phyloP scores from a whole-genome alignment of 805 yeast species.

The Kodamaea hsintzibuensis region DNA sequence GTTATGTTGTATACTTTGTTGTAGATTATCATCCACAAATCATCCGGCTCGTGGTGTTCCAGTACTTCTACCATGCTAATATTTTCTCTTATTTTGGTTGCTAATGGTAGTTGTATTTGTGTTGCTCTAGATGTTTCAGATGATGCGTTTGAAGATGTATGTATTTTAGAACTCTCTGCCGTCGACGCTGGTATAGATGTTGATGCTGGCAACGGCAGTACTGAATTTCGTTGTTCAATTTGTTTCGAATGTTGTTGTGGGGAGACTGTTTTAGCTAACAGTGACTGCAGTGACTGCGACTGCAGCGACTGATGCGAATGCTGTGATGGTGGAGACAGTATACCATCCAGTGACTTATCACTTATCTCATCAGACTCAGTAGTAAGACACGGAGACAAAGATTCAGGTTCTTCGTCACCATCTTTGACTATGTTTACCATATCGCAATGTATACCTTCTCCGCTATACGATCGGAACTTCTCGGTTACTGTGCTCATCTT shows the following conservation, averaged over 20 bases:
- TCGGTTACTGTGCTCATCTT: slow-evolving; percentile 3
- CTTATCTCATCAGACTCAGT: not conserved
- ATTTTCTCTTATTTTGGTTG: not conserved
- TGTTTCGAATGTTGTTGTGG: not conserved
- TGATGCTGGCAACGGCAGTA: not conserved
- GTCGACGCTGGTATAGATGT: not conserved
- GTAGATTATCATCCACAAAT: slow-evolving; percentile 82
- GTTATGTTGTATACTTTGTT: slow-evolving; percentile 79
- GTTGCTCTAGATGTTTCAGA: no score
- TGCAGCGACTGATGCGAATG: not conserved
- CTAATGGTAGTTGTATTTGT: not conserved
- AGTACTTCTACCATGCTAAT: slow-evolving; percentile 50
- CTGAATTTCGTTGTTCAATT: not conserved
- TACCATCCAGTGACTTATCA: not conserved
- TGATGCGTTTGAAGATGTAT: no score
- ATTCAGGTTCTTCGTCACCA: not conserved
- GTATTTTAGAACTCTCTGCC: not conserved
- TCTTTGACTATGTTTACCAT: slow-evolving; percentile 1
- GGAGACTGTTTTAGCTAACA: not conserved
- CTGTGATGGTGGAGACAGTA: not conserved
- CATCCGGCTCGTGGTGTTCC: slow-evolving; percentile 70
- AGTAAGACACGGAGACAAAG: not conserved
- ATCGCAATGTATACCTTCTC: not conserved
- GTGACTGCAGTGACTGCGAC: not conserved
- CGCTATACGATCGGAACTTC: slow-evolving; percentile 3